Conservation (phyloP, 1,139 yeast genomes). For the Debaryomyces subglobosus region DNA sequence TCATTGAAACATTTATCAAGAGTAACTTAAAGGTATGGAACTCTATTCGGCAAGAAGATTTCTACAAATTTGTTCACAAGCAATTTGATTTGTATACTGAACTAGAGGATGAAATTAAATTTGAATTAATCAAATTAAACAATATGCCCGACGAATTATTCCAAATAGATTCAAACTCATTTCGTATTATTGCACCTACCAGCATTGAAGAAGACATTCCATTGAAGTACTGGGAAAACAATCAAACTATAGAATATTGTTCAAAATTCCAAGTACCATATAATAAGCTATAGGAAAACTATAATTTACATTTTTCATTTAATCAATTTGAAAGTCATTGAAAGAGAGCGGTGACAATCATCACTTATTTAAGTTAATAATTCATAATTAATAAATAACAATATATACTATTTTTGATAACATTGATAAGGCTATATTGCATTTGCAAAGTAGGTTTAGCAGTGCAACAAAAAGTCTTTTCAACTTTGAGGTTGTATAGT, state of each 20-base stretch:
- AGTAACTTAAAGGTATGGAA: constrained; percentile 16
- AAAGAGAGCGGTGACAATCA: no score
- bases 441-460: neutral
- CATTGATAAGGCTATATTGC: neutral
- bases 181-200: constrained; percentile 35
- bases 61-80: constrained; percentile 13
- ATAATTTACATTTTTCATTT: neutral
- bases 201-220: constrained; percentile 18
- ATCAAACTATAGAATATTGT: constrained; percentile 39
- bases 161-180: constrained; percentile 27
- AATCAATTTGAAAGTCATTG: no score
- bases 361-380: no score
- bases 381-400: no score
- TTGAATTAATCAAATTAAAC: constrained; percentile 22
- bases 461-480: no score
- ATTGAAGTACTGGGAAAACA: constrained; percentile 38
- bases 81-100: constrained; percentile 20
- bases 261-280: constrained; percentile 23
- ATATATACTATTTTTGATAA: no score
- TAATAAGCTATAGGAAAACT: neutral
- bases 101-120: constrained; percentile 24
- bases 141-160: constrained; percentile 17
- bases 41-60: constrained; percentile 1
- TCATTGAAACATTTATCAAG: constrained; percentile 33
- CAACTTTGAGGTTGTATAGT: constrained; percentile 29